Percentiles rank a stretch among this genome's conserved stretches.
These are phyloP conservation scores for Protomyces arabidopsidicola DNA, from an alignment of 1,139 yeast species.

Conservation along the genomic window DNA sequence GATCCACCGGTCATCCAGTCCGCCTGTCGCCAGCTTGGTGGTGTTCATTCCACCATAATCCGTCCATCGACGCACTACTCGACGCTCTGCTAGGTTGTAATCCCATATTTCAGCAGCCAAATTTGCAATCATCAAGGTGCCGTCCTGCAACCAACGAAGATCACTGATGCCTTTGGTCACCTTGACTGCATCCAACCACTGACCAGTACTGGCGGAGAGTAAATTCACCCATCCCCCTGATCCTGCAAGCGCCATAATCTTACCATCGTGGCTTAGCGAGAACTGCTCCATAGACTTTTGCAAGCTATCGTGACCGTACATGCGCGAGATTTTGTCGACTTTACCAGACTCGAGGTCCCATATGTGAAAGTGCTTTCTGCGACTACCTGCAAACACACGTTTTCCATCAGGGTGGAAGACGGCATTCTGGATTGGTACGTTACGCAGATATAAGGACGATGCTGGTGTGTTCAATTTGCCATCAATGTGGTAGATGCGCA, in stretches of 20 bases:
- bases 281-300: slow-evolving; percentile 88
- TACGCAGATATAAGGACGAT: slow-evolving; percentile 71
- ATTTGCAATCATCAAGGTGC: slow-evolving; percentile 63
- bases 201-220: slow-evolving; percentile 69
- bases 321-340: slow-evolving; percentile 76
- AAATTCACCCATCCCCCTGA: slow-evolving; percentile 87
- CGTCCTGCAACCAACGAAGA: slow-evolving; percentile 56
- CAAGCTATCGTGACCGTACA: slow-evolving; percentile 84
- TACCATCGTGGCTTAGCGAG: slow-evolving; percentile 65
- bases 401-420: slow-evolving; percentile 54
- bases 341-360: slow-evolving; percentile 79
- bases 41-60: slow-evolving; percentile 85
- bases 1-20: slow-evolving; percentile 70
- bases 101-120: slow-evolving; percentile 91
- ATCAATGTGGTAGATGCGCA: slow-evolving; percentile 83
- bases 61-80: slow-evolving; percentile 65
- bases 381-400: slow-evolving; percentile 77
- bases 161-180: slow-evolving; percentile 71
- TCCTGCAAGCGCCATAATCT: slow-evolving; percentile 71
- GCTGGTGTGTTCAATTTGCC: slow-evolving; percentile 81
- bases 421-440: slow-evolving; percentile 76
- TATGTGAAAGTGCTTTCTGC: slow-evolving; percentile 84
- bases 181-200: slow-evolving; percentile 81
- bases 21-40: slow-evolving; percentile 74
- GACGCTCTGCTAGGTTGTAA: slow-evolving; percentile 53